Evolutionary conservation across 225 moss, liverwort and hornwort species (phyloP).

Genomic region (Bryum argenteum): DNA sequence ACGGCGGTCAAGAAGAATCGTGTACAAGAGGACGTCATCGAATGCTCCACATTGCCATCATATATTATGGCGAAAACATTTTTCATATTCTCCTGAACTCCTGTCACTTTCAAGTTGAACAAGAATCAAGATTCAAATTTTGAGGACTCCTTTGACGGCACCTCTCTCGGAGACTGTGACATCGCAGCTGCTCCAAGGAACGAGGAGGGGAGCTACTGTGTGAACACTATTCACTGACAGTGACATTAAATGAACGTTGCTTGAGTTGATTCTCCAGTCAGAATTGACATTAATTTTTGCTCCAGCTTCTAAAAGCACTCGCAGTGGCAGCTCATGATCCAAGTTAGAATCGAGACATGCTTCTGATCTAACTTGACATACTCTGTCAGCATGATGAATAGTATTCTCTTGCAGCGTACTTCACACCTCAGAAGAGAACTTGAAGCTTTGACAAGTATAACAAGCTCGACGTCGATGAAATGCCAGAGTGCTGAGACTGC

Average conservation of each 20-base stretch:
- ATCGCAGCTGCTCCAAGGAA: neutral
- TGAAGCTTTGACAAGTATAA: conserved; percentile 23
- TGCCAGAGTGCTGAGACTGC: conserved; percentile 29
- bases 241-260: neutral
- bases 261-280: neutral
- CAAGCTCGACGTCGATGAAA: conserved; percentile 24
- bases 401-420: conserved; percentile 32
- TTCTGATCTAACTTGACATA: neutral
- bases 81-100: neutral
- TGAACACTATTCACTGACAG: neutral
- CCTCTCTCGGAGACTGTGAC: neutral
- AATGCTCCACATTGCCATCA: neutral
- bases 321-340: neutral
- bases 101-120: neutral
- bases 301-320: neutral
- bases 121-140: neutral
- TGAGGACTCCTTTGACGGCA: neutral
- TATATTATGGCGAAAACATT: neutral
- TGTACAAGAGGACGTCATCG: neutral
- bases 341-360: neutral
- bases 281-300: neutral
- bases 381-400: neutral
- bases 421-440: conserved; percentile 38
- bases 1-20: neutral
- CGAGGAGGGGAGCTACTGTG: neutral